A percentile compares a stretch with the other conserved stretches of the same genome.
Conservation (phyloP, 179 eudicot species). For the Spinacia oleracea region DNA sequence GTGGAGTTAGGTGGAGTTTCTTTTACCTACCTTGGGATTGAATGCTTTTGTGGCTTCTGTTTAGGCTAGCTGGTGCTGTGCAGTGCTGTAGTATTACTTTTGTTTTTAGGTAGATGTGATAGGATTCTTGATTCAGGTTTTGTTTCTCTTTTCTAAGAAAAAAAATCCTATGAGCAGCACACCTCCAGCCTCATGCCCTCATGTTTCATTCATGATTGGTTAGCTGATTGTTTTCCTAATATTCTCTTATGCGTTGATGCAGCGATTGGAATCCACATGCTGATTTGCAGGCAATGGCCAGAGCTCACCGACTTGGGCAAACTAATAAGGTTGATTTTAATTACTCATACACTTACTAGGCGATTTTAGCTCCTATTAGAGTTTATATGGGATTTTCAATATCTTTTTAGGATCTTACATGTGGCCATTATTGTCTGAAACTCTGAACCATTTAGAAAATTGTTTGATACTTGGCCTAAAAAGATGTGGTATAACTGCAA, state of each 20-base stretch:
- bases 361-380: not conserved
- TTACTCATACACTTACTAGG: not conserved
- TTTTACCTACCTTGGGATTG: not conserved
- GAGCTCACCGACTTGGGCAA: conserved; percentile 99
- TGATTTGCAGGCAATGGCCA: conserved; percentile 98
- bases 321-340: conserved; percentile 71
- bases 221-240: conserved; percentile 4
- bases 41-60: not conserved
- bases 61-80: not conserved
- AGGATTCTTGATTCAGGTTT: not conserved
- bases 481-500: not conserved
- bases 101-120: not conserved
- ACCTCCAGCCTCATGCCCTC: not conserved
- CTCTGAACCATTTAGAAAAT: not conserved
- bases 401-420: not conserved
- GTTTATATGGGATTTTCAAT: not conserved
- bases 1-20: not conserved
- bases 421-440: not conserved
- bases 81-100: not conserved
- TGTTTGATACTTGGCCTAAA: conserved; percentile 3
- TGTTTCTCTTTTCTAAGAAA: no score
- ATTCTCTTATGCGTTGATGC: conserved; percentile 23
- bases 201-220: not conserved
- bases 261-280: conserved; percentile 99
- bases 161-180: not conserved